These are phyloP conservation scores for Vigna trinervia DNA, from an alignment of 306 rosid genomes.

Conservation along the genomic window DNA sequence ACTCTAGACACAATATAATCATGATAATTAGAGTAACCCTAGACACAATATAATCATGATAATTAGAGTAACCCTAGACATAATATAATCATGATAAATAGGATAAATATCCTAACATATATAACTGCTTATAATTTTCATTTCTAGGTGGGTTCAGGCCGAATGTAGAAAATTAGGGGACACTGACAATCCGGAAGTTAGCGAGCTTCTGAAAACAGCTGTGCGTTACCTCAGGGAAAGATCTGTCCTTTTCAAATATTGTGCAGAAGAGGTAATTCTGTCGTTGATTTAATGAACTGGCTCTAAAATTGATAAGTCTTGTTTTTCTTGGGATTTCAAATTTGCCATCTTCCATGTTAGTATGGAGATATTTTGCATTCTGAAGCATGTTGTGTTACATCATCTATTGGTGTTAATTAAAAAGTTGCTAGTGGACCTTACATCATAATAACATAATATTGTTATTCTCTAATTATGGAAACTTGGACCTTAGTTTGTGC, in stretches of 20 bases:
- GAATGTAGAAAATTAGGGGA: slow-evolving; percentile 93
- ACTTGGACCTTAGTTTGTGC: slow-evolving; percentile 21
- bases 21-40: too few relatives aligned
- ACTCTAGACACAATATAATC: too few relatives aligned
- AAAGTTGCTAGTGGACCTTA: slow-evolving; percentile 12
- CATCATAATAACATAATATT: slow-evolving; percentile 27
- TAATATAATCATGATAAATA: too few relatives aligned
- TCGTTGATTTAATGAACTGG: slow-evolving; percentile 27
- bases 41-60: too few relatives aligned
- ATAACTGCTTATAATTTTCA: slow-evolving; percentile 34
- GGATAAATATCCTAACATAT: not conserved
- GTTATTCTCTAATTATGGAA: slow-evolving; percentile 41
- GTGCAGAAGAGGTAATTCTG: slow-evolving; percentile 93
- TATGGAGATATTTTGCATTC: slow-evolving; percentile 26
- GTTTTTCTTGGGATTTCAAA: slow-evolving; percentile 30
- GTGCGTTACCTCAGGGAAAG: slow-evolving; percentile 95
- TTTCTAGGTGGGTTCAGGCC: slow-evolving; percentile 95
- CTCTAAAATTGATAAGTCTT: slow-evolving; percentile 27
- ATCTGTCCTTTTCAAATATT: slow-evolving; percentile 93
- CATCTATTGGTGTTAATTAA: slow-evolving; percentile 39
- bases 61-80: too few relatives aligned
- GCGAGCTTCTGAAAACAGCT: slow-evolving; percentile 84
- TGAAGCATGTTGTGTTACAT: slow-evolving; percentile 26
- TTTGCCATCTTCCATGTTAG: slow-evolving; percentile 30
- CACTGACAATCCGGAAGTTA: slow-evolving; percentile 91